Percentiles rank a stretch among this genome's conserved stretches.
Conservation (phyloP, 805 yeast species). For the Suhomyces sp. region DNA sequence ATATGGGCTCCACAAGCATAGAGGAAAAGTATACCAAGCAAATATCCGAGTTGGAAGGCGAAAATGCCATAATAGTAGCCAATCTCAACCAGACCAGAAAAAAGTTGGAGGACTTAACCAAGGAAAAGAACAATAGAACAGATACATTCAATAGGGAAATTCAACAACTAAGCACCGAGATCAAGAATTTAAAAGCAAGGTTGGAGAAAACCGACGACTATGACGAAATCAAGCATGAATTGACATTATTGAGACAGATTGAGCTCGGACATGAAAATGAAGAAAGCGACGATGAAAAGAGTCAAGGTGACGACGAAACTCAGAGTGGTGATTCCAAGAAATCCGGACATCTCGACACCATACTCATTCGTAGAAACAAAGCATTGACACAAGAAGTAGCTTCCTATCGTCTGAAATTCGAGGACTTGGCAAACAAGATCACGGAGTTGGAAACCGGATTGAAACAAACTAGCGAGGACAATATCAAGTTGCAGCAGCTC, state of each 20-base stretch:
- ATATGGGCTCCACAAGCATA: conserved; percentile 39
- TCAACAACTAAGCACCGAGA: conserved; percentile 47
- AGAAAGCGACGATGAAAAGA: conserved; percentile 23
- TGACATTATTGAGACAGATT: conserved; percentile 66
- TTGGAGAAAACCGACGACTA: conserved; percentile 61
- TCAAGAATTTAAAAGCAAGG: conserved; percentile 47
- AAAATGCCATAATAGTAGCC: conserved; percentile 61
- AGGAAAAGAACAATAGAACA: conserved; percentile 29
- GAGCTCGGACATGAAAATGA: conserved; percentile 60
- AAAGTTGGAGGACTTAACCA: conserved; percentile 17
- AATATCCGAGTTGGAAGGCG: conserved; percentile 59
- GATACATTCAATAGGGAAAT: conserved; percentile 46
- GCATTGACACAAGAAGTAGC: conserved; percentile 69
- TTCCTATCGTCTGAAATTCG: conserved; percentile 58
- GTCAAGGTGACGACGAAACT: conserved; percentile 20
- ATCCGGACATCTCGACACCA: conserved; percentile 45
- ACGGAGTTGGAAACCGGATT: conserved; percentile 38
- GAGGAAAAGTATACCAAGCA: conserved; percentile 44
- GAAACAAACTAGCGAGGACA: conserved; percentile 30
- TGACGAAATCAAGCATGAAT: conserved; percentile 75
- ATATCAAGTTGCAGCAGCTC: conserved; percentile 40
- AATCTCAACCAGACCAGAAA: conserved; percentile 51
- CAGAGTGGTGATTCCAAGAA: conserved; percentile 20
- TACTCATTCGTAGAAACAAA: conserved; percentile 67
- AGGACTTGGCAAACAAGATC: conserved; percentile 42